Base-by-base conservation (phyloP, 129 eudicot species). In the Sambucus nigra region DNA sequence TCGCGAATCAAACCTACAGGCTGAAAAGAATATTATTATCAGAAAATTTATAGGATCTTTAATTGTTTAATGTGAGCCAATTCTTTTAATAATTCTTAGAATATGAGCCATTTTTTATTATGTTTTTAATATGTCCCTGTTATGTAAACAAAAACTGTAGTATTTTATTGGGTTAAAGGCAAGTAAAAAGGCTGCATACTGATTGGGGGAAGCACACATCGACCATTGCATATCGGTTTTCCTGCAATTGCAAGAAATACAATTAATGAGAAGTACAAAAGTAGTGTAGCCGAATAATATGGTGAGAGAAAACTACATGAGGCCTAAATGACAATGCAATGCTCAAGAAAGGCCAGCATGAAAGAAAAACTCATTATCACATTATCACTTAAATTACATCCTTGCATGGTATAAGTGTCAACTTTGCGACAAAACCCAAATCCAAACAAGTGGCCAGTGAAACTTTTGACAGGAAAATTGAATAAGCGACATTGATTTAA, bases 1-100 rank as follows among this genome's bases (percentile, higher is more conserved):
- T 92, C 99, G 18, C 94, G 94, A 28, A 92, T 92, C 59, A 75
- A 80, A 68, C 99, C 99, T 86, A 80, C 99, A 69, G 99, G 94
- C 99, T 92, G 75, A 61, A 75, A 61, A 11, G 20, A 58, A 46
- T 31, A 20, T 6, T 32, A 44, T 40, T 23, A 33, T 50, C 24
- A 57, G 51, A 7, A 40, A 27, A 22, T 7, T 41, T 25, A 52
- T 7, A 52, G 59, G 12, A 46, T 25, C 12, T 38, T 38, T 52
- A 44, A 0, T 57, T 55, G 14, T n/a, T 35, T 41, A 51, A 41
- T 17, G 27, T 42, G 19, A 42, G 5, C 2, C n/a, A 44, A 23
- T 57, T 22, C 27, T 38, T 32, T 35, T n/a, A n/a, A n/a, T n/a
- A n/a, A n/a, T n/a, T n/a, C n/a, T n/a, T n/a, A n/a, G n/a, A n/a